Conservation (phyloP, 768 basidiomycete species). For the Lactarius akahatsu region DNA sequence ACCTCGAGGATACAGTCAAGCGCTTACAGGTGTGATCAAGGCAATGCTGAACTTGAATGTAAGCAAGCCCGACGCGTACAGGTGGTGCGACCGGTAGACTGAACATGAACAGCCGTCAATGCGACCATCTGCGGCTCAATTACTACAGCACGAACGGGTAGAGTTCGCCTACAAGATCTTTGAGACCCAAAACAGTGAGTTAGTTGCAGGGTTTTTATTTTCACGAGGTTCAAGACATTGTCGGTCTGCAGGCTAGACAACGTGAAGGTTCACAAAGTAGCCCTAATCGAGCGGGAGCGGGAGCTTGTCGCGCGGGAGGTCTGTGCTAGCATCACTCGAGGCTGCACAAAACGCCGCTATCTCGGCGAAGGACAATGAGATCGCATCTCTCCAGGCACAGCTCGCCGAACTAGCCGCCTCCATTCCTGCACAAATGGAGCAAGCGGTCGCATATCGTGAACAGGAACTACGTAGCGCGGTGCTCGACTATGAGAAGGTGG, state of each 20-base stretch:
- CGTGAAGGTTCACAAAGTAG: constrained; percentile 63
- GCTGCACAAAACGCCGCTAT: constrained; percentile 47
- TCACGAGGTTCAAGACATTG: neutral
- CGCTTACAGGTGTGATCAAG: constrained; percentile 72
- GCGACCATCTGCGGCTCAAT: constrained; percentile 78
- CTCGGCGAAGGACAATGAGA: constrained; percentile 59
- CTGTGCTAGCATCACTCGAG: constrained; percentile 55
- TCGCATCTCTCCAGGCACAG: constrained; percentile 44
- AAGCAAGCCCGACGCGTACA: constrained; percentile 30
- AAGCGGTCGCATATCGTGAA: constrained; percentile 61
- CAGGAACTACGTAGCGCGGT: constrained; percentile 67
- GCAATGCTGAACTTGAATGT: constrained; percentile 87
- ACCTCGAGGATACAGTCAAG: constrained; percentile 77
- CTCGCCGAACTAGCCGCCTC: constrained; percentile 30
- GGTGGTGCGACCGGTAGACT: neutral
- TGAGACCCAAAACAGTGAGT: constrained; percentile 74
- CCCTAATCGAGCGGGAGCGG: constrained; percentile 57
- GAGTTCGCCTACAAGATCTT: constrained; percentile 67
- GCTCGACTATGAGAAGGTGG: constrained; percentile 67
- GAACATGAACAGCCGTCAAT: constrained; percentile 63
- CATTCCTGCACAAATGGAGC: constrained; percentile 42
- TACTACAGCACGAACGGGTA: constrained; percentile 77
- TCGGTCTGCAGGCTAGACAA: constrained; percentile 50
- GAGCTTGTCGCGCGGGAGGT: constrained; percentile 61
- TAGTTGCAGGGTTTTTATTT: constrained; percentile 4